Evolutionary conservation across 345 rosid genomes (phyloP).

Genomic region (Nephelium lappaceum): DNA sequence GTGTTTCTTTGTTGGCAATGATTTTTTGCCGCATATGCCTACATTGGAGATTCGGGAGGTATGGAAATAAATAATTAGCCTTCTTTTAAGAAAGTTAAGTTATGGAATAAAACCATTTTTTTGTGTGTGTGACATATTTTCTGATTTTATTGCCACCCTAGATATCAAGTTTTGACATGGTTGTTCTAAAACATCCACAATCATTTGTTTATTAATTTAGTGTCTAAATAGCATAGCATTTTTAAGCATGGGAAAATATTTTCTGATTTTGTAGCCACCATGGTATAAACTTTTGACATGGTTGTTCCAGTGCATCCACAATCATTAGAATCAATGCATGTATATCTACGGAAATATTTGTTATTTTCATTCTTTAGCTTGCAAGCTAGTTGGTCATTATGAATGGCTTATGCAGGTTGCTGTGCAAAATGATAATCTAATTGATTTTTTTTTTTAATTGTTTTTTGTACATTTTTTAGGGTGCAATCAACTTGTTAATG

Average conservation of each 20-base stretch:
- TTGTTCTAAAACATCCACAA: background rate
- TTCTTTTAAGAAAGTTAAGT: background rate
- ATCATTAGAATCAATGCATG: background rate
- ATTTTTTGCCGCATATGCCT: conserved; percentile 98
- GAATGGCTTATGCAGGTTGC: background rate
- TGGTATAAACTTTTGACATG: background rate
- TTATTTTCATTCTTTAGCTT: background rate
- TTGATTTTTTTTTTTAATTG: too few species aligned
- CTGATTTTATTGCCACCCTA: background rate
- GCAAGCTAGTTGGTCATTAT: background rate
- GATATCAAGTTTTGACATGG: background rate
- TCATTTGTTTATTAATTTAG: background rate
- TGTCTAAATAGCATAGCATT: background rate
- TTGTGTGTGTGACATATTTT: background rate
- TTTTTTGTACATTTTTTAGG: conserved; percentile 45
- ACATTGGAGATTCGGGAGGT: conserved; percentile 98
- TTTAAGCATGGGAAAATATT: background rate
- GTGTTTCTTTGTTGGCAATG: conserved; percentile 97
- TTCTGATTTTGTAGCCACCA: background rate
- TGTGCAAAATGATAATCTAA: background rate
- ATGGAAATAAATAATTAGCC: conserved; percentile 25
- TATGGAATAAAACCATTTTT: background rate
- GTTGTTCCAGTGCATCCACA: background rate
- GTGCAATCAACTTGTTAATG: conserved; percentile 88
- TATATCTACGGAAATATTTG: background rate